Percentiles rank a stretch among this genome's conserved stretches.
These are phyloP conservation scores for Cylindrotheca fusiformis DNA, from an alignment of 108 stramenopile species.

Conservation along the genomic window DNA sequence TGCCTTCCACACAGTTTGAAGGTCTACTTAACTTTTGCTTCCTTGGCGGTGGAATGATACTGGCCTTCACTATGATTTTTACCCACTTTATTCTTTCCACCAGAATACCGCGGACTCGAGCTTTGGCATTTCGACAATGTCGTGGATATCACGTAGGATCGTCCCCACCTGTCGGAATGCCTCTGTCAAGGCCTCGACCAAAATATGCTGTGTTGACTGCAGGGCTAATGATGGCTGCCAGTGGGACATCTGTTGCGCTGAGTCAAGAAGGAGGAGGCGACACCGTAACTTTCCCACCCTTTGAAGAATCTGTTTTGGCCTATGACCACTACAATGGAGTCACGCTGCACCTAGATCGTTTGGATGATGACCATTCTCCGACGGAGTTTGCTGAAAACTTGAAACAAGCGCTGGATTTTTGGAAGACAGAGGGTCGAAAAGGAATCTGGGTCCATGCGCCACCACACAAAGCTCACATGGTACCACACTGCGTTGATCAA, in stretches of 20 bases:
- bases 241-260: not conserved
- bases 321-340: conserved; percentile 80
- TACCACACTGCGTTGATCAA: conserved; percentile 20
- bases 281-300: conserved; percentile 18
- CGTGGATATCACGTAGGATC: too few relatives aligned
- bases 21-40: too few relatives aligned
- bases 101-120: too few relatives aligned
- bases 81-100: too few relatives aligned
- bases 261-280: not conserved
- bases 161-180: too few relatives aligned
- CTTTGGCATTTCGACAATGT: too few relatives aligned
- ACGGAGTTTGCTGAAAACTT: conserved; percentile 20
- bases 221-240: not conserved
- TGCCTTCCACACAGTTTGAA: too few relatives aligned
- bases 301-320: conserved; percentile 48
- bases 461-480: conserved; percentile 7
- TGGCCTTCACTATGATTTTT: too few relatives aligned
- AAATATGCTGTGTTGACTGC: not conserved
- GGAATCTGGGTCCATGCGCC: conserved; percentile 81
- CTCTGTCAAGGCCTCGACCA: too few relatives aligned
- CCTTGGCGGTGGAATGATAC: too few relatives aligned
- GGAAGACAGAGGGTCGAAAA: conserved; percentile 46
- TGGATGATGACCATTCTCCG: not conserved
- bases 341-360: conserved; percentile 40
- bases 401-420: conserved; percentile 29